phyloP scores from a whole-genome alignment of 345 rosid species.

The Lepidium sativum region DNA sequence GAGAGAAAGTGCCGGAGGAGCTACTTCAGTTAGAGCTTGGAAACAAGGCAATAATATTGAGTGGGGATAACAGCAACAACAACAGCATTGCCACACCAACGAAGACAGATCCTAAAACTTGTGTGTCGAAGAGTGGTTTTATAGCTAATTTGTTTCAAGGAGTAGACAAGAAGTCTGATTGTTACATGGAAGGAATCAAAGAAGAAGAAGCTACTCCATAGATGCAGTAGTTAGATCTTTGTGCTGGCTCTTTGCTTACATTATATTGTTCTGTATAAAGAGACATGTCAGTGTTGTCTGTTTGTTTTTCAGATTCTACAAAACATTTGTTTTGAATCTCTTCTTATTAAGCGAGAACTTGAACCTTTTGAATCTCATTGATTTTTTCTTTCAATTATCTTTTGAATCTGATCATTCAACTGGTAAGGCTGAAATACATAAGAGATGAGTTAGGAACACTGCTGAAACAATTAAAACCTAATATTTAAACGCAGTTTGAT shows the following conservation, averaged over 20 bases:
- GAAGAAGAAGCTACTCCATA: conserved; percentile 7
- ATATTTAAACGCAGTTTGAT: too few species aligned
- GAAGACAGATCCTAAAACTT: background rate
- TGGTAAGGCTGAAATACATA: too few species aligned
- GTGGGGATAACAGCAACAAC: conserved; percentile 2
- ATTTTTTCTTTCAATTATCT: too few species aligned
- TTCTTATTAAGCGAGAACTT: too few species aligned
- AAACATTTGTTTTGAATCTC: background rate
- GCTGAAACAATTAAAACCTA: too few species aligned
- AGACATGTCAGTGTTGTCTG: background rate
- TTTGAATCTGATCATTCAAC: background rate
- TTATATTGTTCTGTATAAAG: background rate
- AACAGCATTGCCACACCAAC: background rate
- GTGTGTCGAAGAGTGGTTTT: conserved; percentile 11
- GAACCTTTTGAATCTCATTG: too few species aligned
- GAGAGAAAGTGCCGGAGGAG: conserved; percentile 23
- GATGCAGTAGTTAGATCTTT: background rate
- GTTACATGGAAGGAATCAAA: background rate
- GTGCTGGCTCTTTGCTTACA: background rate
- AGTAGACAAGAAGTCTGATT: background rate
- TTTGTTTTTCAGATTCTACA: background rate
- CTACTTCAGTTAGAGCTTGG: conserved; percentile 29
- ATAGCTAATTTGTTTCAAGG: conserved; percentile 13
- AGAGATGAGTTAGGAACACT: too few species aligned
- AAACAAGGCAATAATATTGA: conserved; percentile 11